Conservation (phyloP, 2,329 filamentous ascomycete genomes). For the Chaetothyriales sp. region DNA sequence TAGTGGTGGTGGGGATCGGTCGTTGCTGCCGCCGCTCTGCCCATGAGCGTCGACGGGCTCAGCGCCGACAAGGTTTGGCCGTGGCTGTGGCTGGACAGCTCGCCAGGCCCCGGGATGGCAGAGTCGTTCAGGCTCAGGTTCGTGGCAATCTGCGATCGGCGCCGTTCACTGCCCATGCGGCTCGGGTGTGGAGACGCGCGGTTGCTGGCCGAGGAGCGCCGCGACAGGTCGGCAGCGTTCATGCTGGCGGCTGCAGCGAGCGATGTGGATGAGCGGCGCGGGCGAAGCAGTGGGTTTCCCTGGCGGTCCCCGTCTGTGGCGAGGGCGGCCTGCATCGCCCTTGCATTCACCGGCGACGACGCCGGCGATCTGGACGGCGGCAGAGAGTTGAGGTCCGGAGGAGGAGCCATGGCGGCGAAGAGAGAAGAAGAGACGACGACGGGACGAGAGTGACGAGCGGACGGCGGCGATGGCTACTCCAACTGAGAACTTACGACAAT, state of each 20-base stretch:
- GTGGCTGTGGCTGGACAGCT: slow-evolving; percentile 27
- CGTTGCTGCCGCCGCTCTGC: slow-evolving; percentile 29
- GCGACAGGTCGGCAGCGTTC: slow-evolving; percentile 58
- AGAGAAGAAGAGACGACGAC: too few relatives aligned
- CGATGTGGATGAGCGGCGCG: slow-evolving; percentile 50
- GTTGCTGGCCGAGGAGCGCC: slow-evolving; percentile 26
- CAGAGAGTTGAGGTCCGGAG: slow-evolving; percentile 54
- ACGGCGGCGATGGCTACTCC: too few relatives aligned
- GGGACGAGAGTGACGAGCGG: too few relatives aligned
- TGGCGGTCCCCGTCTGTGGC: slow-evolving; percentile 20
- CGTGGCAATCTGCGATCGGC: slow-evolving; percentile 29
- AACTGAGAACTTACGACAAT: too few relatives aligned
- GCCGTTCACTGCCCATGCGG: slow-evolving; percentile 26
- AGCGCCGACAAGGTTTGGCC: slow-evolving; percentile 28
- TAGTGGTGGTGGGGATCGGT: slow-evolving; percentile 37
- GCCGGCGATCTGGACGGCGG: slow-evolving; percentile 40
- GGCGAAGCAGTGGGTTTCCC: slow-evolving; percentile 27
- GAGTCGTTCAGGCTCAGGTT: slow-evolving; percentile 29
- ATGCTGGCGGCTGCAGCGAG: slow-evolving; percentile 64
- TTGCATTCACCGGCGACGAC: slow-evolving; percentile 25
- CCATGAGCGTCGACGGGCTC: slow-evolving; percentile 31
- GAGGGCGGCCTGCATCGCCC: slow-evolving; percentile 17
- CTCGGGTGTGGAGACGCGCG: slow-evolving; percentile 22
- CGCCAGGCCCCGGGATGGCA: slow-evolving; percentile 24
- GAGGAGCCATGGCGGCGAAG: slow-evolving; percentile 44